Base-by-base conservation (phyloP, 2,329 filamentous ascomycete species). In the Pseudogymnoascus sp. region DNA sequence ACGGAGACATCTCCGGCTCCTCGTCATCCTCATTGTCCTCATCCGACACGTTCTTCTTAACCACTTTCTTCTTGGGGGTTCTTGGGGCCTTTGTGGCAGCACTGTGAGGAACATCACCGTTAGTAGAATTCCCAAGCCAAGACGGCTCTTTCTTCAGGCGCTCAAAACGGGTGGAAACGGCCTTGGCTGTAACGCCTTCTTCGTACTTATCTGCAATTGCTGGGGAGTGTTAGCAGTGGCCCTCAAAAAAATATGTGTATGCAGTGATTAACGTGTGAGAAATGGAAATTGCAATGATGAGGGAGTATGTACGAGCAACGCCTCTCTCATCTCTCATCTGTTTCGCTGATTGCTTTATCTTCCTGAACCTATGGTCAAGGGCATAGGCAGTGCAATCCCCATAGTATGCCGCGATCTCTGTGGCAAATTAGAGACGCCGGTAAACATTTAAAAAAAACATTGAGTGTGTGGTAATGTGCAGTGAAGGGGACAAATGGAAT, bases 281-380 rank as follows among this genome's bases (percentile, higher is more conserved):
- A 34, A 66, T 66, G 44, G 64, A 36, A 34, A 66, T 66, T 38
- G 63, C 37, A 68, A 60, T n/a, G 14, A 64, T 67, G 10, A 64
- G 65, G 59, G 44, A 40, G 56, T 68, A 67, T 65, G 59, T 40
- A 60, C 38, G 7, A 16, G 10, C 3, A 12, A 7, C 36, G 23
- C 21, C 21, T 25, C 12, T 60, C 8, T 5, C 61, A 31, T 53
- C 34, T 38, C 64, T 64, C 66, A 73, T 69, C 14, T 61, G 64
- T 4, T 62, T 65, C 16, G 69, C 72, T 2, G 68, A 64, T 28
- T 68, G 69, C 34, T 69, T 74, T n/a, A 73, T 69, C 2, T 66
- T 65, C 8, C 71, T 66, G 42, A 73, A 72, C 10, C 63, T 61
- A 62, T 73, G 70, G n/a, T 73, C 62, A 12, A 74, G 61, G 1